Evolutionary conservation across 768 basidiomycete species (phyloP).

Genomic region (Panaeolus papilionaceus): DNA sequence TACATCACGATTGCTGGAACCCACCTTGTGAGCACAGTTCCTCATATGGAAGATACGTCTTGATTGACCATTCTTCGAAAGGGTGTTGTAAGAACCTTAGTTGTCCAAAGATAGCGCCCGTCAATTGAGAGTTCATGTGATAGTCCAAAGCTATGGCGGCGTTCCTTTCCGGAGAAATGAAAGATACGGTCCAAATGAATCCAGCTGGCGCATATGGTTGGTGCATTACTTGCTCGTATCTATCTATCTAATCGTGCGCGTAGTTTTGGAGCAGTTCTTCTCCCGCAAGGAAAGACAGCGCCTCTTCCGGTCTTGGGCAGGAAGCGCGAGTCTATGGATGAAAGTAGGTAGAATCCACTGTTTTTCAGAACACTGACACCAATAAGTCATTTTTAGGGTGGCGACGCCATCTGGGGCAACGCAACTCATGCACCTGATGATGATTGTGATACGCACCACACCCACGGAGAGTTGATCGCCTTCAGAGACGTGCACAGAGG

Average conservation of each 20-base stretch:
- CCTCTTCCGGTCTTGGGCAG: constrained; percentile 95
- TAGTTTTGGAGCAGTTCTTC: constrained; percentile 89
- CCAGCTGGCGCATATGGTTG: constrained; percentile 80
- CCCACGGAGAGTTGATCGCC: constrained; percentile 83
- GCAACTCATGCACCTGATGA: constrained; percentile 83
- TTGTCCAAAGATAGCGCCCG: neutral
- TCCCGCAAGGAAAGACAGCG: constrained; percentile 87
- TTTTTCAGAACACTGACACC: neutral
- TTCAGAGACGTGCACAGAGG: constrained; percentile 50
- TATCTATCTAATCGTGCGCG: constrained; percentile 8
- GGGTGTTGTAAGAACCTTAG: constrained; percentile 68
- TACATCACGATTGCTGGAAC: constrained; percentile 88
- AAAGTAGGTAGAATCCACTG: constrained; percentile 57
- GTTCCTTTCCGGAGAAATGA: constrained; percentile 95
- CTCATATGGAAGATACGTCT: neutral
- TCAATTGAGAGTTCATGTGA: neutral
- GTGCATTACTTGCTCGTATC: constrained; percentile 21
- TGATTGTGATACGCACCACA: constrained; percentile 52
- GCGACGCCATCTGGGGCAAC: constrained; percentile 86
- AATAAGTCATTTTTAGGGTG: constrained; percentile 58
- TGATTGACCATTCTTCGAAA: constrained; percentile 31
- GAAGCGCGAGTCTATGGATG: constrained; percentile 92
- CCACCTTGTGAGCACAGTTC: constrained; percentile 63
- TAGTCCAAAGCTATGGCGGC: constrained; percentile 95
- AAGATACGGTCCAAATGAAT: constrained; percentile 87